These are phyloP conservation scores for Inonotus obliquus DNA, from an alignment of 1,284 basidiomycete genomes.

Conservation along the genomic window DNA sequence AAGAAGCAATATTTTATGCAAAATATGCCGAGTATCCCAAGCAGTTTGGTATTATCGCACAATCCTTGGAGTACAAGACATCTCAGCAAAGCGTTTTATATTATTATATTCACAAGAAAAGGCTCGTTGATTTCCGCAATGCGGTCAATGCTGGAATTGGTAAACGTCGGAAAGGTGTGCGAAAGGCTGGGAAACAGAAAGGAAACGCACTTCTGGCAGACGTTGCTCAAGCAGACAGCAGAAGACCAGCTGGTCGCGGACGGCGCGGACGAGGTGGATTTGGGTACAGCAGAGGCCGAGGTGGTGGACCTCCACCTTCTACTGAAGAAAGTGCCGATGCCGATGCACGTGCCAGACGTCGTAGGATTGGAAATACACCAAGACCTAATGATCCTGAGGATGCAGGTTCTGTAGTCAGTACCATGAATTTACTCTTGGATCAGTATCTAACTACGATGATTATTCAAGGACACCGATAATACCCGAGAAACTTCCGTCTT, in stretches of 20 bases:
- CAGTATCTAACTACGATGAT: not conserved
- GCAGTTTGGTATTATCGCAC: slow-evolving; percentile 89
- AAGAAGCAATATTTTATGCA: slow-evolving; percentile 76
- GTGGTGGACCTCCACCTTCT: slow-evolving; percentile 17
- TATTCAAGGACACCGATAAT: slow-evolving; percentile 8
- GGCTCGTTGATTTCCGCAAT: slow-evolving; percentile 78
- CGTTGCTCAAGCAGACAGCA: slow-evolving; percentile 71
- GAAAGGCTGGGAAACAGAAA: slow-evolving; percentile 62
- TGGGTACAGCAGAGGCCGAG: slow-evolving; percentile 29
- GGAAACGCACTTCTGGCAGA: slow-evolving; percentile 76
- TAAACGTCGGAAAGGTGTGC: slow-evolving; percentile 55
- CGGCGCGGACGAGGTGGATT: slow-evolving; percentile 24
- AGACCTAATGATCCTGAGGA: slow-evolving; percentile 5
- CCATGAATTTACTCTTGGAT: not conserved
- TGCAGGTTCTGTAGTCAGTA: slow-evolving; percentile 3
- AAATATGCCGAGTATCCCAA: slow-evolving; percentile 87
- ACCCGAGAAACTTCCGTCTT: slow-evolving; percentile 7
- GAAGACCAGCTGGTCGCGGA: slow-evolving; percentile 31
- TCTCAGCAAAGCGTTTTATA: slow-evolving; percentile 86
- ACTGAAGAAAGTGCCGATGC: slow-evolving; percentile 2
- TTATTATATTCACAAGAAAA: slow-evolving; percentile 95
- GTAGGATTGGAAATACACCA: not conserved
- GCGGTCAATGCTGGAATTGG: slow-evolving; percentile 60
- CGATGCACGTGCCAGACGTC: slow-evolving; percentile 13
- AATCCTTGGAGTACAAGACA: slow-evolving; percentile 81